Evolutionary conservation across 768 basidiomycete species (phyloP), one percentile per base, ranked within the genome.

Genomic region (Saitozyma podzolica): DNA sequence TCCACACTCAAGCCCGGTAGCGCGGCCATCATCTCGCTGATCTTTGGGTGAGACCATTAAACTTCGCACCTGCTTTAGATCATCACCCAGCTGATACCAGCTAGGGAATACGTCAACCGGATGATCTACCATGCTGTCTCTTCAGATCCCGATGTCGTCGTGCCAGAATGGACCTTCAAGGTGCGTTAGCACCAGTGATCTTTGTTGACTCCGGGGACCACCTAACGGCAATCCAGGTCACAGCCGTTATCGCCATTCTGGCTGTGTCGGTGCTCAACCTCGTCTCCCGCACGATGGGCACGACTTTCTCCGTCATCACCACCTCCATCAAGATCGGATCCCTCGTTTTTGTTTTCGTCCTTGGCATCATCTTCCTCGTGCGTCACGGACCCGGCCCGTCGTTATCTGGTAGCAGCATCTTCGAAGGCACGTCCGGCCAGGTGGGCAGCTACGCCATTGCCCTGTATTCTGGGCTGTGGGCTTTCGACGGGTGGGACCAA

Each of bases 401-500:
- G 9, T 61, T 77, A 42, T 51, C 54, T 3, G 13, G 62, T 49
- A 83, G 84, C 51, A 83, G 87, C n/a, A 75, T 89, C 39, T 96
- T 95, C 69, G 80, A 83, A 11, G 87, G 84, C 8, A 88, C 51
- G 51, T 52, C 51, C 16, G 20, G 16, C 13, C 19, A 14, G 13
- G 13, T 29, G 2, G 51, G 51, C 11, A 52, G 51, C 39, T 52
- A 52, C 7, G 51, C 51, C 51, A 52, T 52, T 3, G 51, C 39
- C 39, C 51, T 97, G 7, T 99, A 96, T 79, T 95, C 92, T 10
- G 91, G 92, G 3, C 81, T 98, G 5, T 97, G 81, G 91, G 93
- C 93, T 1, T 93, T 91, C 67, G 93, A 93, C 78, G 95, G 95
- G 0, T 99, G 93, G 93, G 94, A 94, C 62, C 74, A 75, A 51